Percentiles rank a stretch among this genome's conserved stretches.
phyloP scores from a whole-genome alignment of 805 yeast species.

The Saccharomycopsis lassenensis region DNA sequence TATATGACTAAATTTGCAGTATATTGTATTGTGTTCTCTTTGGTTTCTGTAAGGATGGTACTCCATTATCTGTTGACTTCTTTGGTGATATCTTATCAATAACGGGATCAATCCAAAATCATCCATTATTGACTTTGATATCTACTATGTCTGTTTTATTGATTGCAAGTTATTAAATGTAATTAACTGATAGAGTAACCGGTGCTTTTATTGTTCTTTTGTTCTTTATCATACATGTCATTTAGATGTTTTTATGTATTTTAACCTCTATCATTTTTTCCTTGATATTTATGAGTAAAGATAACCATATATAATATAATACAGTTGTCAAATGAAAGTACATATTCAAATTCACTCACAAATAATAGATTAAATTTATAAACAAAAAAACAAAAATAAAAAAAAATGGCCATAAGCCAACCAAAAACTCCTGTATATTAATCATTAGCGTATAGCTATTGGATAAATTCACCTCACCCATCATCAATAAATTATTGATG shows the following conservation, averaged over 20 bases:
- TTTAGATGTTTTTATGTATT: constrained; percentile 12
- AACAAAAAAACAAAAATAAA: not conserved
- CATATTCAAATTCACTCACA: no score
- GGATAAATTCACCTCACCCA: no score
- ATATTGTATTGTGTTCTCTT: constrained; percentile 19
- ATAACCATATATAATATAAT: constrained; percentile 1
- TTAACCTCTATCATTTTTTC: not conserved
- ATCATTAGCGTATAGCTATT: no score
- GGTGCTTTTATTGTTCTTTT: constrained; percentile 19
- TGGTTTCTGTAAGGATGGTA: constrained; percentile 21
- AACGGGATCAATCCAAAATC: constrained; percentile 19
- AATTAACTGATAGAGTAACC: constrained; percentile 21
- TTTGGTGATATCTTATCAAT: constrained; percentile 21
- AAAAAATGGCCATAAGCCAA: constrained; percentile 8
- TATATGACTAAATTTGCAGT: constrained; percentile 20
- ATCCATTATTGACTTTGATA: constrained; percentile 18
- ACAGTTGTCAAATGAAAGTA: no score
- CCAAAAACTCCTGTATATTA: constrained; percentile 8
- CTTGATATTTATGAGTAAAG: not conserved
- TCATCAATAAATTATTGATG: no score
- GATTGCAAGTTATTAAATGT: constrained; percentile 21
- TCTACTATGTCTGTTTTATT: constrained; percentile 20
- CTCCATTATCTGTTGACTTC: constrained; percentile 21
- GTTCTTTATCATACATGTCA: constrained; percentile 15
- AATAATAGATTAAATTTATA: not conserved